phyloP scores from a whole-genome alignment of 2,329 filamentous ascomycete genomes.

The Nemania abortiva region DNA sequence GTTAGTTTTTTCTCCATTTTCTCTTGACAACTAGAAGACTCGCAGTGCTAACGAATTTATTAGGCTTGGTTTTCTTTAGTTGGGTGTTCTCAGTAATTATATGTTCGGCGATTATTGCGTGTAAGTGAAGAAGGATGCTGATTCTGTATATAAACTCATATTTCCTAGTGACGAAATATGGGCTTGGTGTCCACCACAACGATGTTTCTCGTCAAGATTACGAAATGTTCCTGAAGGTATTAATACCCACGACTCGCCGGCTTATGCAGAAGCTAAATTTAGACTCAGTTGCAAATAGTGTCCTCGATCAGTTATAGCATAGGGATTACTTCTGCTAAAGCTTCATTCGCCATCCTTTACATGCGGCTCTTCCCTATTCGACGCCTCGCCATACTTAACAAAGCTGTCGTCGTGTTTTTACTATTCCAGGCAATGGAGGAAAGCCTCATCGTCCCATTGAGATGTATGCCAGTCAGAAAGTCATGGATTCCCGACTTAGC shows the following conservation, averaged over 20 bases:
- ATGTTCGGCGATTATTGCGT: slow-evolving; percentile 5
- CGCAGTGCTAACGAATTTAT: slow-evolving; percentile 11
- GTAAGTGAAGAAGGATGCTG: slow-evolving; percentile 6
- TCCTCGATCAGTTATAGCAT: slow-evolving; percentile 50
- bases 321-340: slow-evolving; percentile 49
- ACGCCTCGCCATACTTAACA: slow-evolving; percentile 47
- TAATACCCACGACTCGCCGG: neutral
- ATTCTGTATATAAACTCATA: neutral
- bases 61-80: slow-evolving; percentile 35
- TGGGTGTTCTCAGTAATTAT: slow-evolving; percentile 33
- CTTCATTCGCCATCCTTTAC: slow-evolving; percentile 52
- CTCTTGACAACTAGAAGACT: slow-evolving; percentile 17
- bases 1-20: slow-evolving; percentile 26
- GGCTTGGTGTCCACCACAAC: slow-evolving; percentile 13
- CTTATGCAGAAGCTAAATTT: neutral
- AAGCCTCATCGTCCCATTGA: slow-evolving; percentile 47
- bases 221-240: slow-evolving; percentile 28
- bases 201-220: slow-evolving; percentile 27
- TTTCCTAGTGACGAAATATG: slow-evolving; percentile 8
- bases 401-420: slow-evolving; percentile 46
- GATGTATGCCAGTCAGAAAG: slow-evolving; percentile 47
- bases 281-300: slow-evolving; percentile 36
- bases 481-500: slow-evolving; percentile 44
- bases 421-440: slow-evolving; percentile 50
- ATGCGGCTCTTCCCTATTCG: slow-evolving; percentile 49